Evolutionary conservation across 176 grass and related monocot species (phyloP), one percentile per base, ranked within the genome.

Genomic region (Tillandsia fasciculata): DNA sequence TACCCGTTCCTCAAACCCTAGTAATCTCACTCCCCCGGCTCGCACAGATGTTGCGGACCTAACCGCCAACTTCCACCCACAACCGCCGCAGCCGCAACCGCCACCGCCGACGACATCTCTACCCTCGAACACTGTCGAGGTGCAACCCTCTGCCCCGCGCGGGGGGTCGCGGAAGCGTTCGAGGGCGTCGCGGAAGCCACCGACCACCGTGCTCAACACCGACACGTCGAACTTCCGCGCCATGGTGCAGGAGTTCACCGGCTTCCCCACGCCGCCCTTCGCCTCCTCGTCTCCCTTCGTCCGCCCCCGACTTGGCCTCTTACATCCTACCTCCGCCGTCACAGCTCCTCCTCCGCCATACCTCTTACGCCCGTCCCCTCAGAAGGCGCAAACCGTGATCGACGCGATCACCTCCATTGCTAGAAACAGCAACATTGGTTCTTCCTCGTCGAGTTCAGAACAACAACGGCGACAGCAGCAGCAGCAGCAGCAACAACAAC

Each of bases 231-330:
- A 93, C 71, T 99, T 99, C 76, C 89, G 89, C 49, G 80, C 89
- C 84, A 93, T 88, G 89, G 94, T 99, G 72, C 94, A 99, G 73
- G 89, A 99, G 84, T 82, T 99, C 86, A 99, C 94, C 14, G 89
- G 94, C 51, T 99, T 90, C 80, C 89, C 86, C 10, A 66, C 87
- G n/a, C 79, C 94, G 56, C 91, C 88, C 52, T 86, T 84, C 18
- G 73, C 77, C 14, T 63, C 80, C 11, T 73, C 67, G 3, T 82
- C 84, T 3, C 52, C 77, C 1, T 76, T 72, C 14, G 76, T 79
- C 8, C 49, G 77, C 75, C 79, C 82, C 23, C 87, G 84, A 61
- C 82, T 84, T 27, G 81, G 83, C 64, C 66, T 82, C 54, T 73
- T 86, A 59, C 58, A 71, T 66, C 64, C 69, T 10, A 9, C 66